Evolutionary conservation across 441 rosid genomes (phyloP).

Genomic region (Gossypium trilobum): DNA sequence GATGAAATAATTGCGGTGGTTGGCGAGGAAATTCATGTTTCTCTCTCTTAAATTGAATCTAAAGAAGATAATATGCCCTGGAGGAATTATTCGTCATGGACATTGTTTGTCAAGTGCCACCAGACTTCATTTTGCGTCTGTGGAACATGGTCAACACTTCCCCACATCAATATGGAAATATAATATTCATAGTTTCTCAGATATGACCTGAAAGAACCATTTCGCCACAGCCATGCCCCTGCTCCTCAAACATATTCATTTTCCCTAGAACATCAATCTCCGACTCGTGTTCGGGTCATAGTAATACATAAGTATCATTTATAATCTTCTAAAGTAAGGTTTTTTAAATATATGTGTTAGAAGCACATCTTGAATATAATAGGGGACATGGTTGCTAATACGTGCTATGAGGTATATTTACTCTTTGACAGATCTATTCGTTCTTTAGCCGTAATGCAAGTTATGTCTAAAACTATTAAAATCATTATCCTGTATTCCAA

Average conservation of each 20-base stretch:
- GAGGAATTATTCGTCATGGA: background rate
- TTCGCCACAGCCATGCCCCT: background rate
- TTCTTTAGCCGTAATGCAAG: background rate
- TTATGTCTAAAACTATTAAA: background rate
- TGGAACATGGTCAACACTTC: background rate
- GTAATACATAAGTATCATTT: background rate
- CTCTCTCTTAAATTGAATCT: conserved; percentile 14
- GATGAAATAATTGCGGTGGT: conserved; percentile 32
- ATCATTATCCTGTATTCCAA: too few species aligned
- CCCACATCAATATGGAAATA: background rate
- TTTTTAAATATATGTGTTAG: too few species aligned
- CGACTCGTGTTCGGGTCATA: background rate
- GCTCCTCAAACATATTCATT: too few species aligned
- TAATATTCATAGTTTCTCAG: background rate
- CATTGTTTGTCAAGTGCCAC: background rate
- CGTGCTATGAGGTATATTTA: background rate
- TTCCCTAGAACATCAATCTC: too few species aligned
- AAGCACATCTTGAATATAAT: too few species aligned
- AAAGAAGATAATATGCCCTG: background rate
- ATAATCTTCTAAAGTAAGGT: too few species aligned
- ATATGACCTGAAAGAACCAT: too few species aligned
- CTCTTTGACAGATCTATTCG: background rate
- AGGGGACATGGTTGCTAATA: too few species aligned
- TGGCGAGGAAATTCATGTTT: conserved; percentile 38
- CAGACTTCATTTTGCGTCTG: background rate